These are phyloP conservation scores for Chlamydomonas reinhardtii DNA, from an alignment of 163 green algal species.

Conservation along the genomic window DNA sequence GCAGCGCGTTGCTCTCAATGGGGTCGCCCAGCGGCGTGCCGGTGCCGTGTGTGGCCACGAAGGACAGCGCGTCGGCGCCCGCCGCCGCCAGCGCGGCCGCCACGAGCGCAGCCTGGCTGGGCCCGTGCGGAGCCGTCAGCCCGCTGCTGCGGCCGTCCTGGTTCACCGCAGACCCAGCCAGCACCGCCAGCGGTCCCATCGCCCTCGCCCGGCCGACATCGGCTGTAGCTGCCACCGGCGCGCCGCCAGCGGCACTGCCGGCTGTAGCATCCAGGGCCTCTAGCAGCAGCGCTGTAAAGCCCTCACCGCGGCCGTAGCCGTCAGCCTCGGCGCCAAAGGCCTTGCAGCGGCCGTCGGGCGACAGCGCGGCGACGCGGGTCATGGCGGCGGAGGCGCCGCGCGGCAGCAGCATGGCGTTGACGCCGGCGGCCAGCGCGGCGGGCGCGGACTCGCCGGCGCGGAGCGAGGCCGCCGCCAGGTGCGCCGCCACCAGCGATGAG, in stretches of 20 bases:
- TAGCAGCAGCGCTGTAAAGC: constrained; percentile 69
- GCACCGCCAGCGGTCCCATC: constrained; percentile 43
- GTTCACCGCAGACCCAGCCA: constrained; percentile 82
- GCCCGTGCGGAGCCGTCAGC: constrained; percentile 89
- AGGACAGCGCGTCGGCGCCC: constrained; percentile 46
- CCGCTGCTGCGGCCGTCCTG: constrained; percentile 90
- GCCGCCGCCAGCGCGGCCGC: constrained; percentile 60
- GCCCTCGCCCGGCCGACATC: neutral
- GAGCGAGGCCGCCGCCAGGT: constrained; percentile 65
- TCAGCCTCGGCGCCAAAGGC: constrained; percentile 85
- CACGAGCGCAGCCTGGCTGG: constrained; percentile 85
- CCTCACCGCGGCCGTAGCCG: constrained; percentile 80
- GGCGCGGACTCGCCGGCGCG: constrained; percentile 37
- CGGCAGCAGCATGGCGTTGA: constrained; percentile 73
- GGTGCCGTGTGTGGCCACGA: constrained; percentile 83
- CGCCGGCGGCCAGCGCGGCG: constrained; percentile 60
- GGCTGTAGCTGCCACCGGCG: too few relatives aligned
- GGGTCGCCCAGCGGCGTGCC: constrained; percentile 89
- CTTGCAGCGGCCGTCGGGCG: constrained; percentile 90
- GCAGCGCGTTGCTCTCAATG: constrained; percentile 83
- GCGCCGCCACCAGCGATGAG: constrained; percentile 85
- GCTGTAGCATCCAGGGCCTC: constrained; percentile 23
- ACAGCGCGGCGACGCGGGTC: constrained; percentile 68
- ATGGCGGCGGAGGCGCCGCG: constrained; percentile 68
- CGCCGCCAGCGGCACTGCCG: neutral